Conservation (phyloP, 768 basidiomycete genomes). For the Amanita jacksonii region DNA sequence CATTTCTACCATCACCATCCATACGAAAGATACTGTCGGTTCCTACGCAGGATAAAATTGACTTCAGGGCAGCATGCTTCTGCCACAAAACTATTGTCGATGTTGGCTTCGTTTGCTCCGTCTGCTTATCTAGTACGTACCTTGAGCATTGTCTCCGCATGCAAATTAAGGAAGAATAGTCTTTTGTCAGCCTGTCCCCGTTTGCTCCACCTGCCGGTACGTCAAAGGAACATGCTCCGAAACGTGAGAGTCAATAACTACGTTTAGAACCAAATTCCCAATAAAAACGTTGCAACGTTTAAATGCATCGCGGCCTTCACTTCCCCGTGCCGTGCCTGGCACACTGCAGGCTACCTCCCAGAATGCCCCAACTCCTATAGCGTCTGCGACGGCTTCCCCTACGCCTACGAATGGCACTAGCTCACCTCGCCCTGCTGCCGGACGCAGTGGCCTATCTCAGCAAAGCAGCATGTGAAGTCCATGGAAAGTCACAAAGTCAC, state of each 20-base stretch:
- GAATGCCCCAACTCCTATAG: constrained; percentile 3
- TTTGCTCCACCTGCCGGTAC: constrained; percentile 90
- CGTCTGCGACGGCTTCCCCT: constrained; percentile 8
- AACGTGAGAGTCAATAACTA: constrained; percentile 2
- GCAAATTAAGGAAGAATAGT: constrained; percentile 35
- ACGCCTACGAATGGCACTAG: constrained; percentile 2
- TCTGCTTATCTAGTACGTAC: constrained; percentile 86
- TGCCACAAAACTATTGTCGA: constrained; percentile 97
- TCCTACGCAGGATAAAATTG: constrained; percentile 91
- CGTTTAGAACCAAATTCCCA: constrained; percentile 81
- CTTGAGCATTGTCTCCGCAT: neutral
- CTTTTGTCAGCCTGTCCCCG: constrained; percentile 88
- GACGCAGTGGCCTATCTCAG: neutral
- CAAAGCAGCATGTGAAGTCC: neutral
- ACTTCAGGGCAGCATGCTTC: constrained; percentile 97
- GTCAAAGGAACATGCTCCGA: constrained; percentile 5
- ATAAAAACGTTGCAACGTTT: constrained; percentile 84
- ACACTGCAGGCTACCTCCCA: constrained; percentile 20
- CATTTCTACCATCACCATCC: constrained; percentile 47
- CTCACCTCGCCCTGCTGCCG: neutral
- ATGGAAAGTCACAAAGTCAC: constrained; percentile 25
- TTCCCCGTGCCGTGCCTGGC: constrained; percentile 23
- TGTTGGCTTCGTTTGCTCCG: constrained; percentile 97
- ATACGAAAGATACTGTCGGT: constrained; percentile 72
- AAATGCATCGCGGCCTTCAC: constrained; percentile 30